phyloP scores from a whole-genome alignment of 2,329 filamentous ascomycete genomes.

The Aureobasidium sp. region DNA sequence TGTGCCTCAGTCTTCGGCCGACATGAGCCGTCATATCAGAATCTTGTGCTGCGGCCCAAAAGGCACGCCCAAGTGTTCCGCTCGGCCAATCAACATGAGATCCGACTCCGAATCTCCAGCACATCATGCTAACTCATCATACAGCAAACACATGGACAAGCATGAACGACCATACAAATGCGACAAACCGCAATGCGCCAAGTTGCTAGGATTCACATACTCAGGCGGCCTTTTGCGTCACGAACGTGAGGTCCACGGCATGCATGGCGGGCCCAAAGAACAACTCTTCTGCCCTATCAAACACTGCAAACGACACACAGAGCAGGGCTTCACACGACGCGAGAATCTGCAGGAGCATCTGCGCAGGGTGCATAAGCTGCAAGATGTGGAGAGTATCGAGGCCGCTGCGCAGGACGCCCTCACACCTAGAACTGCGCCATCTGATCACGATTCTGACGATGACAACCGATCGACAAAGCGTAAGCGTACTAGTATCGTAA shows the following conservation, averaged over 20 bases:
- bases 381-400: slow-evolving; percentile 2
- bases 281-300: slow-evolving; percentile 73
- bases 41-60: not conserved
- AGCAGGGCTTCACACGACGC: slow-evolving; percentile 78
- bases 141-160: slow-evolving; percentile 96
- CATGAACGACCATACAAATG: slow-evolving; percentile 92
- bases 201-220: slow-evolving; percentile 90
- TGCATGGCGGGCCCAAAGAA: slow-evolving; percentile 81
- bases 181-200: slow-evolving; percentile 71
- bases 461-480: not conserved
- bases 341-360: slow-evolving; percentile 94
- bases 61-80: not conserved
- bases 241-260: slow-evolving; percentile 86
- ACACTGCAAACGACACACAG: slow-evolving; percentile 71
- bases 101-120: not conserved
- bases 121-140: slow-evolving; percentile 17
- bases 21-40: not conserved
- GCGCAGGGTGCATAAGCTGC: slow-evolving; percentile 63
- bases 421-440: slow-evolving; percentile 14
- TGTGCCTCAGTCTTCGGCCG: not conserved
- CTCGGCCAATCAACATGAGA: not conserved
- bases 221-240: slow-evolving; percentile 83
- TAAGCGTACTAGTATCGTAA: slow-evolving; percentile 4
- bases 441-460: slow-evolving; percentile 14
- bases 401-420: slow-evolving; percentile 14